Evolutionary conservation across 495 filamentous ascomycete species (phyloP).

Genomic region (Parathielavia appendiculata): DNA sequence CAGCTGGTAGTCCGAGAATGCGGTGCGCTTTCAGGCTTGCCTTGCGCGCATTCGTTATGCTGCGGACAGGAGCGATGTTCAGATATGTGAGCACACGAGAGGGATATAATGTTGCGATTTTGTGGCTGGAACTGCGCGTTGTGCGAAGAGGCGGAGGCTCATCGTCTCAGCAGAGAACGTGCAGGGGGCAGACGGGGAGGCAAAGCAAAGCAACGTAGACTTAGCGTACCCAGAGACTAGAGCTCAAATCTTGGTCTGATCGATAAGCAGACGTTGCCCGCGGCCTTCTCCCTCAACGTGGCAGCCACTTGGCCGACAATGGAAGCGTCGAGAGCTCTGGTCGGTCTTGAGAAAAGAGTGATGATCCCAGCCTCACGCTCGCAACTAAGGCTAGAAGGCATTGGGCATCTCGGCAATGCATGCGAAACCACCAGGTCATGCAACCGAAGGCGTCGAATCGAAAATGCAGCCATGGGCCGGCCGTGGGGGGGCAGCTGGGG

Average conservation of each 20-base stretch:
- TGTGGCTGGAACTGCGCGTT: not conserved
- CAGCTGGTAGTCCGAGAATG: not conserved
- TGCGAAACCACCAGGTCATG: not conserved
- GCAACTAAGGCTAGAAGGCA: not conserved
- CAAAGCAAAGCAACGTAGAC: not conserved
- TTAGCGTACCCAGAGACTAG: not conserved
- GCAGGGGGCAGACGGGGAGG: not conserved
- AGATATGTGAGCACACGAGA: not conserved
- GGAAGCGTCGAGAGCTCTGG: not conserved
- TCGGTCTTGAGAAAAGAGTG: not conserved
- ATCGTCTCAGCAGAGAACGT: not conserved
- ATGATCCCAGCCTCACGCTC: not conserved
- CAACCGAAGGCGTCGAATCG: conserved; percentile 11
- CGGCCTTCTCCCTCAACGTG: conserved; percentile 1
- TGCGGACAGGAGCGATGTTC: not conserved
- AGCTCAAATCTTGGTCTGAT: not conserved
- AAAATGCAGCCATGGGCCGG: conserved; percentile 23
- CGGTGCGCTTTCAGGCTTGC: too few species aligned
- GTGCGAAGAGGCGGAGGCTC: too few species aligned
- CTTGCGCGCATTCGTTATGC: not conserved
- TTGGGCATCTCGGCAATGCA: conserved; percentile 10
- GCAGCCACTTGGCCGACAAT: not conserved
- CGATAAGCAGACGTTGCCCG: not conserved
- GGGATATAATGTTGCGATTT: not conserved
- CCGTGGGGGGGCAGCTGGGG: conserved; percentile 16